Percentiles rank a stretch among this genome's conserved stretches.
Conservation (phyloP, 768 basidiomycete genomes). For the Phanerochaete carnosa region DNA sequence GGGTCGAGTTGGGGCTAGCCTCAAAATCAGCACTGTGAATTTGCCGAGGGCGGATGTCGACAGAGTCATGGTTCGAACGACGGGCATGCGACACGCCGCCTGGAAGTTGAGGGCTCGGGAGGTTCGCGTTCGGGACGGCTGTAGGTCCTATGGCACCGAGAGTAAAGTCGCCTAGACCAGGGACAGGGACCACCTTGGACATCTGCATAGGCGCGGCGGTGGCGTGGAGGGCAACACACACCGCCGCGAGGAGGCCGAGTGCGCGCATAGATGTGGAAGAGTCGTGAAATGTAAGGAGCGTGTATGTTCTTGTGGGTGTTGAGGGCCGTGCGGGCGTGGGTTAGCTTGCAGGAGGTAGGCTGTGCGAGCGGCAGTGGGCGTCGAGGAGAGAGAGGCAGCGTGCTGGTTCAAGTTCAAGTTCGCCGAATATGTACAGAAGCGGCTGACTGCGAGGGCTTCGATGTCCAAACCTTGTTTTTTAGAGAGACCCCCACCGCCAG, state of each 20-base stretch:
- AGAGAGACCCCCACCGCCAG: no score
- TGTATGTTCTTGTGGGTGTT: slow-evolving; percentile 10
- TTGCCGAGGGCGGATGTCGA: background rate
- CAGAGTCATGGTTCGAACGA: background rate
- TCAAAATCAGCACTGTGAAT: slow-evolving; percentile 11
- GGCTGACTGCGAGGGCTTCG: slow-evolving; percentile 5
- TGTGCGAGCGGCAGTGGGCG: slow-evolving; percentile 4
- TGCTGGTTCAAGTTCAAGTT: background rate
- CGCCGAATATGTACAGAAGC: slow-evolving; percentile 5
- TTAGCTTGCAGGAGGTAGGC: slow-evolving; percentile 9
- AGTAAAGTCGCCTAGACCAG: slow-evolving; percentile 8
- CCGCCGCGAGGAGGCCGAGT: slow-evolving; percentile 11
- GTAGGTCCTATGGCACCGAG: slow-evolving; percentile 10
- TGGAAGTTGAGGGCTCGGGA: background rate
- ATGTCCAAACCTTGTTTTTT: background rate
- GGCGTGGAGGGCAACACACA: slow-evolving; percentile 8
- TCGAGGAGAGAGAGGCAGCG: background rate
- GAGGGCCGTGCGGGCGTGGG: slow-evolving; percentile 12
- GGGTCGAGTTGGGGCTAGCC: slow-evolving; percentile 6
- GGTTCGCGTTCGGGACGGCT: slow-evolving; percentile 13
- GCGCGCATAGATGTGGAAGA: slow-evolving; percentile 12
- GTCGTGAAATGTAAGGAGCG: slow-evolving; percentile 11
- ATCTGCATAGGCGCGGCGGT: slow-evolving; percentile 12
- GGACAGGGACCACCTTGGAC: slow-evolving; percentile 9
- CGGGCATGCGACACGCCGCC: background rate